Evolutionary conservation across 495 filamentous ascomycete species (phyloP).

Genomic region (Penicillium soppii): DNA sequence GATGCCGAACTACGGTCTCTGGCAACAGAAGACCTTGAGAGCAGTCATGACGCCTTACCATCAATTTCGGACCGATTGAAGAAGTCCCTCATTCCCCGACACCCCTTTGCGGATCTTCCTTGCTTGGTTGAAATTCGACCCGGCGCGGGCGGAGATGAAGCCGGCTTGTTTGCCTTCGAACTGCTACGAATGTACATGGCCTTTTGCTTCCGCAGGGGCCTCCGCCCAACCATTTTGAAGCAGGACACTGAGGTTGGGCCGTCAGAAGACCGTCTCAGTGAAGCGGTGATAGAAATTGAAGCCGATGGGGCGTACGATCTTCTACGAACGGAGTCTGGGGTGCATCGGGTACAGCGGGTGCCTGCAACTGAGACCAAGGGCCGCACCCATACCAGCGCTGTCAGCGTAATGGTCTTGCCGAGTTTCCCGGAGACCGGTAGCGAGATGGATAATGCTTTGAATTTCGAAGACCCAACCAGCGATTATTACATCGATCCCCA

Average conservation of each 20-base stretch:
- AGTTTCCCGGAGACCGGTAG: slow-evolving; percentile 64
- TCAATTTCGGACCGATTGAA: slow-evolving; percentile 64
- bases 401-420: slow-evolving; percentile 85
- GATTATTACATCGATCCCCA: slow-evolving; percentile 86
- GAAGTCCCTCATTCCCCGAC: slow-evolving; percentile 74
- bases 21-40: slow-evolving; percentile 72
- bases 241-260: slow-evolving; percentile 55
- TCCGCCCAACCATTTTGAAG: slow-evolving; percentile 59
- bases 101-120: slow-evolving; percentile 91
- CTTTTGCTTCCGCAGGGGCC: slow-evolving; percentile 66
- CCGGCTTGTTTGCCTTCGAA: slow-evolving; percentile 82
- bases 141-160: slow-evolving; percentile 91
- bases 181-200: slow-evolving; percentile 84
- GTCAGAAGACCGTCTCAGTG: slow-evolving; percentile 62
- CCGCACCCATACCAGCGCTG: slow-evolving; percentile 89
- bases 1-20: slow-evolving; percentile 65
- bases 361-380: slow-evolving; percentile 88
- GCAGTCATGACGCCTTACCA: slow-evolving; percentile 58
- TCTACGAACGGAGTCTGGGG: slow-evolving; percentile 84
- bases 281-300: slow-evolving; percentile 87
- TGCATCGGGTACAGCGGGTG: slow-evolving; percentile 92
- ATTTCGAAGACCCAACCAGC: slow-evolving; percentile 78
- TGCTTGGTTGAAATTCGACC: slow-evolving; percentile 91
- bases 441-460: slow-evolving; percentile 51
- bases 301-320: slow-evolving; percentile 72